These are phyloP conservation scores for Magnolia kwangsiensis DNA, from an alignment of 164 flowering plant genomes.

Conservation along the genomic window DNA sequence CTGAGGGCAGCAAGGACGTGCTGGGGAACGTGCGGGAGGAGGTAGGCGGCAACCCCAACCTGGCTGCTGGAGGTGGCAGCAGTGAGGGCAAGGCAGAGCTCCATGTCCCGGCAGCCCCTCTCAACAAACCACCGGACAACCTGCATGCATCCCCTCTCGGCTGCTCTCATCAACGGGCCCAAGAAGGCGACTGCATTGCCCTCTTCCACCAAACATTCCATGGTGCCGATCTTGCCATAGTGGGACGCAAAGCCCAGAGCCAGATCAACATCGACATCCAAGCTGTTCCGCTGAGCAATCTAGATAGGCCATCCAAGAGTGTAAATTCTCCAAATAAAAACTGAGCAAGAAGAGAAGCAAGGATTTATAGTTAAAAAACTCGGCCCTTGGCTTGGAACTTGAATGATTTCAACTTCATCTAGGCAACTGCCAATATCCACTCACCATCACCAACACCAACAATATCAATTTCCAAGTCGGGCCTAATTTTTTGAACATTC, in stretches of 20 bases:
- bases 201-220: constrained; percentile 95
- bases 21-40: constrained; percentile 88
- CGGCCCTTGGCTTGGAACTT: background rate
- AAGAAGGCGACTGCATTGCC: constrained; percentile 84
- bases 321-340: background rate
- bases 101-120: constrained; percentile 90
- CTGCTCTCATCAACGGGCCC: constrained; percentile 94
- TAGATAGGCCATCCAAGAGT: constrained; percentile 15
- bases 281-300: constrained; percentile 96
- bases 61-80: constrained; percentile 92
- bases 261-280: constrained; percentile 91
- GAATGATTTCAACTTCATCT: background rate
- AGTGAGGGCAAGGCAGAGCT: constrained; percentile 90
- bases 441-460: no score
- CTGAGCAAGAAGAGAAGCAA: background rate
- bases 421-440: no score
- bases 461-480: no score
- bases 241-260: constrained; percentile 96
- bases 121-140: constrained; percentile 92
- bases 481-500: no score
- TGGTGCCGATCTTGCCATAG: constrained; percentile 82
- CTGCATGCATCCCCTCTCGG: constrained; percentile 87
- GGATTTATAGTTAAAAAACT: background rate
- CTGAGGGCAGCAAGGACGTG: constrained; percentile 88
- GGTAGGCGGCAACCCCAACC: constrained; percentile 70